Conservation (phyloP, 805 yeast genomes). For the Candida fluviatilis region DNA sequence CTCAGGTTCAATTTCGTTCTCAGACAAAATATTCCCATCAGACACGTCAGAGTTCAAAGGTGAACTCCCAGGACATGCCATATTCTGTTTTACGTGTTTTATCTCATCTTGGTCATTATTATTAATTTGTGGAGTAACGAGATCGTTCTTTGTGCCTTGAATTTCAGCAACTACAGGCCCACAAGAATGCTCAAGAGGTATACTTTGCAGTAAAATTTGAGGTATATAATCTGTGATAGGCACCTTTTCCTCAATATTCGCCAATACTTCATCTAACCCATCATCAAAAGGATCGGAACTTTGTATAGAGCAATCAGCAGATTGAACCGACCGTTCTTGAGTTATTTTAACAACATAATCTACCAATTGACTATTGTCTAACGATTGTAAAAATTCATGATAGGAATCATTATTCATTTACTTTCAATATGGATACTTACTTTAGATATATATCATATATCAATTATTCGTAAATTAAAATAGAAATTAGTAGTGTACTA, state of each 20-base stretch:
- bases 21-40: not conserved
- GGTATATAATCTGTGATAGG: not conserved
- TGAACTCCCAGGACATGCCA: too few species aligned
- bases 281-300: slow-evolving; percentile 23
- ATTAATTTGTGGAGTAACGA: too few species aligned
- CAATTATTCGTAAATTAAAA: too few species aligned
- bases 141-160: too few species aligned
- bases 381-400: slow-evolving; percentile 13
- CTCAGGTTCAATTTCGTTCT: slow-evolving; percentile 5
- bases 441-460: not conserved
- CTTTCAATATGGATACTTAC: not conserved
- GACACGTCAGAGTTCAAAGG: too few species aligned
- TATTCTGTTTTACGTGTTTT: too few species aligned
- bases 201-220: too few species aligned
- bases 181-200: too few species aligned
- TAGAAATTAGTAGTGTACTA: not conserved
- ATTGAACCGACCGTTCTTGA: slow-evolving; percentile 5
- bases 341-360: slow-evolving; percentile 14
- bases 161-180: too few species aligned
- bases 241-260: not conserved
- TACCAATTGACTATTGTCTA: slow-evolving; percentile 18
- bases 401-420: slow-evolving; percentile 5
- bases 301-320: slow-evolving; percentile 1
- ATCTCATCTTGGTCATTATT: too few species aligned
- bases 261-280: slow-evolving; percentile 14